Conservation (phyloP, 768 basidiomycete species). For the Boletus rufocinnamomeus region DNA sequence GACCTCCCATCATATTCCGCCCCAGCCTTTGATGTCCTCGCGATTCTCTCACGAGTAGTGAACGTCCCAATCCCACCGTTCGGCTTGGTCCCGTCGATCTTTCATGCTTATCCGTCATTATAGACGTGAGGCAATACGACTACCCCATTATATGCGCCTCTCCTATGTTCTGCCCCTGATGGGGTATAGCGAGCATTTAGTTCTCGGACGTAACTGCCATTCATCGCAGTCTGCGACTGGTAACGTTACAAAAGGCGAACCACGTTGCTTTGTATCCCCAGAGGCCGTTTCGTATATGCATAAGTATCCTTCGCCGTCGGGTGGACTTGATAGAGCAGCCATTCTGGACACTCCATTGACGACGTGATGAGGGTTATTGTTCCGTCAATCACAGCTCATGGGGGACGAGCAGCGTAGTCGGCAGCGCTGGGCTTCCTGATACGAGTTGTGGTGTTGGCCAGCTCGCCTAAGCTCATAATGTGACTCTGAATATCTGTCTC, state of each 20-base stretch:
- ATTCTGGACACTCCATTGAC: constrained; percentile 73
- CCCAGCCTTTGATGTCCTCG: no score
- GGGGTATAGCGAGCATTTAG: constrained; percentile 70
- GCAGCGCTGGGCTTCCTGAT: neutral
- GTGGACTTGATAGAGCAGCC: constrained; percentile 90
- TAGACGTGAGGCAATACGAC: constrained; percentile 71
- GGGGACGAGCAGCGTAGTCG: neutral
- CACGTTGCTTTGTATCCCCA: constrained; percentile 59
- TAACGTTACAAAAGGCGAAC: constrained; percentile 49
- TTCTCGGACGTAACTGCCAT: constrained; percentile 88
- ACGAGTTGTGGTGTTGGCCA: constrained; percentile 7
- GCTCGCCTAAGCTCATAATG: constrained; percentile 16
- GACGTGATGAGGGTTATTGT: constrained; percentile 76
- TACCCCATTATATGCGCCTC: constrained; percentile 91
- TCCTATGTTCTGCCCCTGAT: constrained; percentile 78
- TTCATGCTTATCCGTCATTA: no score
- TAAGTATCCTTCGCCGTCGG: constrained; percentile 66
- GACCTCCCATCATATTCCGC: no score
- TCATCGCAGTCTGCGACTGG: constrained; percentile 82
- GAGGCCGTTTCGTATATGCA: constrained; percentile 67
- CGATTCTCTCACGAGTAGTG: no score
- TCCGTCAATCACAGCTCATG: constrained; percentile 51
- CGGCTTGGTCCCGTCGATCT: no score
- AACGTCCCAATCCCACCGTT: no score
- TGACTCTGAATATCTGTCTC: constrained; percentile 19